These are phyloP conservation scores for Xylaria castorea DNA, from an alignment of 495 filamentous ascomycete genomes.

Conservation along the genomic window DNA sequence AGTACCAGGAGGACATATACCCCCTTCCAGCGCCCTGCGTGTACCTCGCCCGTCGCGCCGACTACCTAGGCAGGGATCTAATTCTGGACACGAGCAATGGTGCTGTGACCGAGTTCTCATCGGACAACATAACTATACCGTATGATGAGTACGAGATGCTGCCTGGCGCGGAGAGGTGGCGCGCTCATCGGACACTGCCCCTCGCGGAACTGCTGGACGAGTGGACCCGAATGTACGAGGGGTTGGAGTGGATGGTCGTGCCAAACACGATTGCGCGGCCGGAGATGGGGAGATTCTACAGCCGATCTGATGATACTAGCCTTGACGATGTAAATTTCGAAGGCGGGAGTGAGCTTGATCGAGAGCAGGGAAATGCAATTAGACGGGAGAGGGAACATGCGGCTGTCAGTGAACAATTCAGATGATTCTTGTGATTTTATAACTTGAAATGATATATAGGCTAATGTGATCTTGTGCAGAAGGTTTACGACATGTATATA, in stretches of 20 bases:
- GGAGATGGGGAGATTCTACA: neutral
- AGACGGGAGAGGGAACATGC: neutral
- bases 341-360: neutral
- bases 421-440: neutral
- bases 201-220: neutral
- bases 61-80: neutral
- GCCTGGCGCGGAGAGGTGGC: neutral
- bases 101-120: neutral
- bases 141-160: neutral
- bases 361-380: neutral
- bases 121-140: neutral
- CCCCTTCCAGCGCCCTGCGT: neutral
- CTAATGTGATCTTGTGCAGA: neutral
- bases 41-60: neutral
- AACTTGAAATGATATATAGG: neutral
- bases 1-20: neutral
- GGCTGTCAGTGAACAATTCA: neutral
- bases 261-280: neutral
- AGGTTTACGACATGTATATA: neutral
- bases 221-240: neutral
- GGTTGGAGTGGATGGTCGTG: neutral
- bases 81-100: neutral
- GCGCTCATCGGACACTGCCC: neutral
- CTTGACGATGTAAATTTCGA: neutral
- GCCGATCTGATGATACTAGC: neutral